Base-by-base conservation (phyloP, 2,329 filamentous ascomycete genomes). In the Colletotrichum somersetense region DNA sequence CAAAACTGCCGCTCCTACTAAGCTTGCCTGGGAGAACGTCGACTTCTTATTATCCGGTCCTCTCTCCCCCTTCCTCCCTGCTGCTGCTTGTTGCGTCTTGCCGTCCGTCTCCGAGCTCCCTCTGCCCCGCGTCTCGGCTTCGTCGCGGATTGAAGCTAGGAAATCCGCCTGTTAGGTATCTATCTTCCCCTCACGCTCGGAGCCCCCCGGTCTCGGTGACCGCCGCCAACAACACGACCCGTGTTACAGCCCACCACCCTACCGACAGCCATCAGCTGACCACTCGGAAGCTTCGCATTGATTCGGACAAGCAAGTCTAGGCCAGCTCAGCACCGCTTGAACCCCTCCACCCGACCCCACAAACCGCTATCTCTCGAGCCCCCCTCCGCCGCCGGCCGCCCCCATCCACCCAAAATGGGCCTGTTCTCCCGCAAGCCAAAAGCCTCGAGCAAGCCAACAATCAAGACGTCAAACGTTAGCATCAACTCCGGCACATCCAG, bases 361-460 rank as follows among this genome's bases (percentile, higher is more conserved):
- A 38, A 48, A 48, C 57, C 26, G 64, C 58, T 35, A 38, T 67
- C 58, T 56, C 30, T 57, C 63, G 63, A 67, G 23, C 2, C 30
- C 18, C 33, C 26, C 53, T 33, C 30, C 48, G 42, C 58, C 68
- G 46, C 42, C 42, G n/a, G 16, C 42, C 42, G 18, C 55, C 46
- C 26, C 20, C n/a, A 44, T 42, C 48, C 61, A 52, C 62, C 74
- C 78, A 80, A 76, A 72, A 89, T 89, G 88, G 87, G 88, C 76
- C 77, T 89, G 74, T 89, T 89, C 78, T 88, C 87, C 46, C 83
- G 87, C 72, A 88, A 85, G 77, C 79, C 84, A 64, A 85, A 83
- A 78, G 79, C 77, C 66, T 66, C 78, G 75, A 57, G 48, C 44
- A 81, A 83, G 69, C 79, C 82, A 26, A 78, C 81, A 57, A 79